Base-by-base conservation (phyloP, 2,329 filamentous ascomycete species). In the Ciborinia camelliae region DNA sequence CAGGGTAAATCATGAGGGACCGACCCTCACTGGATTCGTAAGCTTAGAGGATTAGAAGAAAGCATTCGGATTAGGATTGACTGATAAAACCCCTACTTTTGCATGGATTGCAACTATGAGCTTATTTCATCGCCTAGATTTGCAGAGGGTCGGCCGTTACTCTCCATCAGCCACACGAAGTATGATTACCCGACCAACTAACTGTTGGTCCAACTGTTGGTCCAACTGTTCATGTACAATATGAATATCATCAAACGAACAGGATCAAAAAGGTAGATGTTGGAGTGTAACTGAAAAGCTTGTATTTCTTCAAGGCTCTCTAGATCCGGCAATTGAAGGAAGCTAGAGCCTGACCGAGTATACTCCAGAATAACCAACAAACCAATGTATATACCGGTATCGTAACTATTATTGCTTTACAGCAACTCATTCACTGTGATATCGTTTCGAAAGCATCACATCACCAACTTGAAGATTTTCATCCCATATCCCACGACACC, bases 11-110 rank as follows among this genome's bases (percentile, higher is more conserved):
- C 26, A 57, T 57, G 53, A 57, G 23, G 32, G 45, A 52, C 32
- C n/a, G n/a, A n/a, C n/a, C n/a, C n/a, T n/a, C n/a, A n/a, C 23
- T 61, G 47, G 32, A 62, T 62, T 52, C 58, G 58, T 62, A 62
- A 62, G 58, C 58, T 62, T 62, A n/a, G 32, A 23, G 37, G 47
- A 62, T 53, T 62, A 12, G 18, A 57, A 32, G 30, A 62, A 26
- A 35, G 52, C 32, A n/a, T 35, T 54, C 52, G 51, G 20, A 55
- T 55, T 39, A 41, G 52, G 52, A 55, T 55, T 55, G 47, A 62
- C 47, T 23, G 47, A 41, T 12, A 15, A 8, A 32, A 1, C 59
- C 59, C 59, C 59, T 62, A 26, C 26, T 53, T 32, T 32, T 12
- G 37, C 23, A 53, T 62, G 59, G 15, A 30, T 39, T 39, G 3